phyloP scores from a whole-genome alignment of 176 grass and related monocot species.

The Carex littledalei region DNA sequence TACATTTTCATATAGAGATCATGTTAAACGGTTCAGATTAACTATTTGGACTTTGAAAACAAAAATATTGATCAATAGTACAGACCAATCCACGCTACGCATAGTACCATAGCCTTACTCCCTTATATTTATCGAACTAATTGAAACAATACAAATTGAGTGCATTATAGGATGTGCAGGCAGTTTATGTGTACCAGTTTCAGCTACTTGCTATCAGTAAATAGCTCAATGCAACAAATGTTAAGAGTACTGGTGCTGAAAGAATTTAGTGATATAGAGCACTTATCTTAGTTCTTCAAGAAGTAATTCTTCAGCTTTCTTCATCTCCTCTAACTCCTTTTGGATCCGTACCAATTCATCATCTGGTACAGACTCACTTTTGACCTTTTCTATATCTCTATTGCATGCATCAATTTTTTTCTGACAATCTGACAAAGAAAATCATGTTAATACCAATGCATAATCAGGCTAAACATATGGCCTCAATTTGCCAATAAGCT shows the following conservation, averaged over 20 bases:
- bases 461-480: not conserved
- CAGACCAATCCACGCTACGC: too few species aligned
- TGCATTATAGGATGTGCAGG: not conserved
- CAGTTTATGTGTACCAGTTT: not conserved
- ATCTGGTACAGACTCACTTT: constrained; percentile 46
- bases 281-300: constrained; percentile 71
- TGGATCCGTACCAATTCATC: constrained; percentile 42
- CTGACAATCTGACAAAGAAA: constrained; percentile 46
- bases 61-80: too few species aligned
- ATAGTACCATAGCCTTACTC: too few species aligned
- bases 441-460: not conserved
- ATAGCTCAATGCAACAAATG: not conserved
- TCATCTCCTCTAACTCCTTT: constrained; percentile 46
- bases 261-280: constrained; percentile 10
- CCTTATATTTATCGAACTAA: not conserved
- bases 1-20: too few species aligned
- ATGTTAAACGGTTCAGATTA: too few species aligned
- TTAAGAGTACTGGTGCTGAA: constrained; percentile 13
- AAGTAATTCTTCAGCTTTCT: constrained; percentile 45
- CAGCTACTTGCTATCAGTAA: not conserved
- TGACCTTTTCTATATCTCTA: constrained; percentile 42
- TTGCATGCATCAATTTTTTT: constrained; percentile 42
- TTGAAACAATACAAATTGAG: not conserved
- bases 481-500: not conserved
- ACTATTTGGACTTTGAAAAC: too few species aligned